Evolutionary conservation across 768 basidiomycete genomes (phyloP), one percentile per base, ranked within the genome.

Genomic region (Naematelia encephala): DNA sequence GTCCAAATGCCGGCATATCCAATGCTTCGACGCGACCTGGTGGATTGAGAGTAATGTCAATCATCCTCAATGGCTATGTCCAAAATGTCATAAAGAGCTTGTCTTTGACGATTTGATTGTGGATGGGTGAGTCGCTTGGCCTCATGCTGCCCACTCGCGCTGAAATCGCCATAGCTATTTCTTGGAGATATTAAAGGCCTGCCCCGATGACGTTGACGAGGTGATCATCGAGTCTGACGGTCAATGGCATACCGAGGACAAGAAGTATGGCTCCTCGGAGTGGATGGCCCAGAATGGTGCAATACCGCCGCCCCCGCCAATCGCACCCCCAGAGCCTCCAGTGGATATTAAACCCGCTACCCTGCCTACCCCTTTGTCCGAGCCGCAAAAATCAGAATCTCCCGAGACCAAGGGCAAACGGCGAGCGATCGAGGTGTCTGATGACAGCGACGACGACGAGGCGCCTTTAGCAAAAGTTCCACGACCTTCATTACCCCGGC

Each of bases 21-120:
- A 92, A 67, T 99, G 96, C 75, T 99, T 98, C 78, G 96, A 99
- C 77, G 92, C 92, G 0, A 82, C 82, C 16, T 90, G 89, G 42
- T 99, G 92, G 92, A 90, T 88, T 70, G 87, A 87, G 3, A 85
- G 94, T 74, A 98, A 96, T 85, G 90, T 94, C 70, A 87, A 90
- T 78, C 97, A 92, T 8, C 96, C 94, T 1, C 92, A 91, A 27
- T 99, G 90, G 88, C 77, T 87, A 47, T 98, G 96, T 77, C 94
- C 96, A 25, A 87, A 91, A 44, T 98, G 96, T 78, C 90, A 91
- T 74, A 86, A 84, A 70, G 79, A 82, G 47, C 76, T 99, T 54
- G 84, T 86, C 63, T 79, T 84, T 19, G 87, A 87, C 29, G 90
- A 97, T 60, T 79, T 99, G 30, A 87, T 96, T 34, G 82, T 94